A percentile compares a stretch with the other conserved stretches of the same genome.
Evolutionary conservation across 148 eudicot genomes (phyloP).

Genomic region (Fagopyrum tataricum): DNA sequence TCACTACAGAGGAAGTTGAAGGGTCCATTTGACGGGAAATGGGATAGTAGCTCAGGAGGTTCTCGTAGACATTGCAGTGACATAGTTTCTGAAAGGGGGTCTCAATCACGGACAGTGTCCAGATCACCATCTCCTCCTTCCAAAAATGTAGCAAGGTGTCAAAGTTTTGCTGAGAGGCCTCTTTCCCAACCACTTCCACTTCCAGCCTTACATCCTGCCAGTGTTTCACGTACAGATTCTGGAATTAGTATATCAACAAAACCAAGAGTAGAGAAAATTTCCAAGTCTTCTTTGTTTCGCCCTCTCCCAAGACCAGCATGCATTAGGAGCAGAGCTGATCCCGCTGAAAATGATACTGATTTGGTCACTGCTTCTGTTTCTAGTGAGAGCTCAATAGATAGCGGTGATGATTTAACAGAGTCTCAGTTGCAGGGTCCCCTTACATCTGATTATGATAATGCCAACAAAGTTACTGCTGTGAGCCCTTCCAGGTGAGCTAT

Average conservation of each 20-base stretch:
- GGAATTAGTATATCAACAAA: conserved; percentile 56
- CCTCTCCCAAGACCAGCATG: conserved; percentile 81
- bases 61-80: conserved; percentile 65
- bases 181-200: conserved; percentile 84
- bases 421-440: conserved; percentile 62
- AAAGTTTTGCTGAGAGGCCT: conserved; percentile 83
- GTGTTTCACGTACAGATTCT: conserved; percentile 65
- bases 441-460: conserved; percentile 68
- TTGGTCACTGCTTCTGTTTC: conserved; percentile 58
- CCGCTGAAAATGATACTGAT: conserved; percentile 63
- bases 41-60: conserved; percentile 48
- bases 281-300: conserved; percentile 52
- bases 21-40: conserved; percentile 57
- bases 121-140: conserved; percentile 90
- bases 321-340: conserved; percentile 61
- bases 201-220: conserved; percentile 50
- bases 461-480: conserved; percentile 50
- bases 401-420: conserved; percentile 82
- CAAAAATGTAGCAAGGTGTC: conserved; percentile 79
- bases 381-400: conserved; percentile 71
- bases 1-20: conserved; percentile 54
- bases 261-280: conserved; percentile 48
- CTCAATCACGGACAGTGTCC: conserved; percentile 59
- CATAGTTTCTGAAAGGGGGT: conserved; percentile 58
- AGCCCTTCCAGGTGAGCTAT: conserved; percentile 73